These are phyloP conservation scores for Yamadazyma philogaea DNA, from an alignment of 805 yeast genomes.

Conservation along the genomic window DNA sequence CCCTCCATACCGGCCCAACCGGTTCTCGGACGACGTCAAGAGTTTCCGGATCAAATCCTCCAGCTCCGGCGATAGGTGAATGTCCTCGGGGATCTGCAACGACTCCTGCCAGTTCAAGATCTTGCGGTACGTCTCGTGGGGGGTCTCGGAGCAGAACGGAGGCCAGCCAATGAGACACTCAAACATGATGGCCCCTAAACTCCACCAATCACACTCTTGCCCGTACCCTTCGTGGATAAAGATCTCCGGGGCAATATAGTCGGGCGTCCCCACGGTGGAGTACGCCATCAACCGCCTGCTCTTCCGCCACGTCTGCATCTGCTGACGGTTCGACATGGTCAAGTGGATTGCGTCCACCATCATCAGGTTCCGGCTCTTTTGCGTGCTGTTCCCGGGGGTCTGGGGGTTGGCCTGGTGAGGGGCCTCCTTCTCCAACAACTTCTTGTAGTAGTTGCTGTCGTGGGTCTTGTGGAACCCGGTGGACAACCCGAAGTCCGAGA, in stretches of 20 bases:
- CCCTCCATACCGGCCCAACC: constrained; percentile 87
- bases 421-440: constrained; percentile 62
- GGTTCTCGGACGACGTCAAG: constrained; percentile 71
- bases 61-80: constrained; percentile 82
- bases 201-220: constrained; percentile 98
- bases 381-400: constrained; percentile 16
- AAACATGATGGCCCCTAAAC: constrained; percentile 92
- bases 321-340: constrained; percentile 92
- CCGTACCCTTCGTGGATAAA: constrained; percentile 92
- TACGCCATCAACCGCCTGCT: constrained; percentile 91
- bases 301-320: constrained; percentile 94
- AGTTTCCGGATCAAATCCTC: constrained; percentile 80
- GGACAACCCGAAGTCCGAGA: constrained; percentile 75
- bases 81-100: constrained; percentile 84
- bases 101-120: constrained; percentile 90
- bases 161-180: constrained; percentile 98
- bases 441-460: constrained; percentile 81
- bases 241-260: constrained; percentile 93
- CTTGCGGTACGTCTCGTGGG: constrained; percentile 90
- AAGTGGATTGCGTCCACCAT: constrained; percentile 92
- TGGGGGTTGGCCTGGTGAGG: constrained; percentile 7
- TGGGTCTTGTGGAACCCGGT: constrained; percentile 94
- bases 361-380: constrained; percentile 64
- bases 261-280: constrained; percentile 95
- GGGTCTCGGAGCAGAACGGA: constrained; percentile 92